phyloP scores from a whole-genome alignment of 768 basidiomycete species.

The Hysterangium stoloniferum region DNA sequence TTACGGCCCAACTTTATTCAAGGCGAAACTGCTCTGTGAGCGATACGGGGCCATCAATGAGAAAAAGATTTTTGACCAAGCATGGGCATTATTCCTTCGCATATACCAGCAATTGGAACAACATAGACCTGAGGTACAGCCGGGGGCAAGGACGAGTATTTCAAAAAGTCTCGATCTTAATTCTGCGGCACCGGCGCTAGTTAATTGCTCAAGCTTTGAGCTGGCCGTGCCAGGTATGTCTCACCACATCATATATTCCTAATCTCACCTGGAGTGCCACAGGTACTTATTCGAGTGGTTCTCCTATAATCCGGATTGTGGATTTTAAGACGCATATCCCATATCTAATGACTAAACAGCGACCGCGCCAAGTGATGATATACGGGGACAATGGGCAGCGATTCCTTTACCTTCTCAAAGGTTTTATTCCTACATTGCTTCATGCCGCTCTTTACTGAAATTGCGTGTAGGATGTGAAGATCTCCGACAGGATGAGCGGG shows the following conservation, averaged over 20 bases:
- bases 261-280: not conserved
- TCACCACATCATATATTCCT: not conserved
- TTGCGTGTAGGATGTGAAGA: conserved; percentile 35
- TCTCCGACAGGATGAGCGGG: conserved; percentile 43
- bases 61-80: conserved; percentile 83
- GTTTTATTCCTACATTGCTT: conserved; percentile 13
- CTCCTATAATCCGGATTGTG: conserved; percentile 33
- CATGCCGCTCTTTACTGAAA: not conserved
- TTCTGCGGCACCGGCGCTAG: conserved; percentile 88
- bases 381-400: conserved; percentile 37
- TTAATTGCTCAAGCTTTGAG: conserved; percentile 83
- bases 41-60: conserved; percentile 83
- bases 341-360: conserved; percentile 38
- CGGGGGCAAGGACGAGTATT: not conserved
- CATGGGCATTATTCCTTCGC: conserved; percentile 97
- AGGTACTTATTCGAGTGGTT: conserved; percentile 15
- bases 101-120: conserved; percentile 96
- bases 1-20: conserved; percentile 84
- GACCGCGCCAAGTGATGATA: conserved; percentile 34
- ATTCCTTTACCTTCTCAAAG: conserved; percentile 39
- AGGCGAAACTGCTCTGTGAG: conserved; percentile 85
- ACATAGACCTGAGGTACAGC: conserved; percentile 66
- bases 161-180: conserved; percentile 82
- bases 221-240: conserved; percentile 84
- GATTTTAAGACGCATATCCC: conserved; percentile 35